These are phyloP conservation scores for Lasiosphaeria ovina DNA, from an alignment of 495 filamentous ascomycete species.

Conservation along the genomic window DNA sequence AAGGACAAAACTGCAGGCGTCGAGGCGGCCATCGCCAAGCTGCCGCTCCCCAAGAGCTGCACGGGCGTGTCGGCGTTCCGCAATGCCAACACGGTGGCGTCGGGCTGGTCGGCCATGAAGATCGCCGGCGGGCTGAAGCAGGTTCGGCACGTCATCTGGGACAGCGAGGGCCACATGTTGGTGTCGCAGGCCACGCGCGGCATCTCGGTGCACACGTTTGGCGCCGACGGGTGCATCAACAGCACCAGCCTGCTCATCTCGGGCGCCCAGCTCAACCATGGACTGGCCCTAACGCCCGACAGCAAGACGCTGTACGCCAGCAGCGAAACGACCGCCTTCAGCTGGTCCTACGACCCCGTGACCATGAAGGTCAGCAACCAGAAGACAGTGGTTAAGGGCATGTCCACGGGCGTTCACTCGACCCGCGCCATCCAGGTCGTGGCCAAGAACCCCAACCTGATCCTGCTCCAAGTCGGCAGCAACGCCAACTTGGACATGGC, in stretches of 20 bases:
- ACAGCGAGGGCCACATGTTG: constrained; percentile 58
- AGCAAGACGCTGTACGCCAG: constrained; percentile 65
- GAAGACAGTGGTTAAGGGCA: constrained; percentile 52
- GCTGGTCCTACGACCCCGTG: constrained; percentile 58
- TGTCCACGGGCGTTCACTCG: constrained; percentile 57
- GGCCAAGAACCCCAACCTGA: constrained; percentile 45
- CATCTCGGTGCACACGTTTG: constrained; percentile 52
- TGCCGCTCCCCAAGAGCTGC: constrained; percentile 35
- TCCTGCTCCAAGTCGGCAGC: constrained; percentile 59
- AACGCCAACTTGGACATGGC: constrained; percentile 57
- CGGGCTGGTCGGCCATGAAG: constrained; percentile 56
- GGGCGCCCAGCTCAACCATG: constrained; percentile 59
- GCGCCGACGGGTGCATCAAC: constrained; percentile 48
- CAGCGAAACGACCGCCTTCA: constrained; percentile 52
- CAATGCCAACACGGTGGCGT: constrained; percentile 42
- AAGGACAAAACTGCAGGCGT: constrained; percentile 9
- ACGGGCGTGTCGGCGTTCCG: constrained; percentile 32
- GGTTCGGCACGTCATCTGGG: constrained; percentile 61
- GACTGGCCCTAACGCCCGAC: constrained; percentile 60
- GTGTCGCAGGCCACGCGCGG: constrained; percentile 55
- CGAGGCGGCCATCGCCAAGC: constrained; percentile 19
- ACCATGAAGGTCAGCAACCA: constrained; percentile 43
- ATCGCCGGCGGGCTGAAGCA: constrained; percentile 53
- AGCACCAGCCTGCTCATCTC: constrained; percentile 37
- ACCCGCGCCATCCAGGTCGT: constrained; percentile 61